A percentile compares a stretch with the other conserved stretches of the same genome.
Conservation (phyloP, 148 eudicot genomes). For the Camellia lanceoleosa region DNA sequence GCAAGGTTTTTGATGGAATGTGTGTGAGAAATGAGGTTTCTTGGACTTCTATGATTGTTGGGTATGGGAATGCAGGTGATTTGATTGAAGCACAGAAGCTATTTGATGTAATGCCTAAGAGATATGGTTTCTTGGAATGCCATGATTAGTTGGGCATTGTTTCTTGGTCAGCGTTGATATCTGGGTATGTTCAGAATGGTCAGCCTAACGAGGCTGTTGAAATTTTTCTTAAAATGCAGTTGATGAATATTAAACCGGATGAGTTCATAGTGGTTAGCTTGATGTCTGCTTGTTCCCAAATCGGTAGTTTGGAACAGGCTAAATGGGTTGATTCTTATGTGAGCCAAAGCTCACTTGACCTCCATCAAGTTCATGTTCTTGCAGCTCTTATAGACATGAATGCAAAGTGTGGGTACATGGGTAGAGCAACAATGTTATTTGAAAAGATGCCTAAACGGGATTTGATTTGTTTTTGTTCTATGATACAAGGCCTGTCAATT, state of each 20-base stretch:
- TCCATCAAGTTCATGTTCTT: slow-evolving; percentile 38
- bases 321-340: slow-evolving; percentile 62
- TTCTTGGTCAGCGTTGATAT: slow-evolving; percentile 65
- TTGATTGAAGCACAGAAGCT: slow-evolving; percentile 38
- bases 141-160: slow-evolving; percentile 42
- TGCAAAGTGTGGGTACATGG: slow-evolving; percentile 69
- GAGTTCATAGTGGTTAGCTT: slow-evolving; percentile 54
- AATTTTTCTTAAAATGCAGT: slow-evolving; percentile 42
- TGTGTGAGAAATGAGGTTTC: slow-evolving; percentile 57
- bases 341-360: slow-evolving; percentile 34
- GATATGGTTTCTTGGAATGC: slow-evolving; percentile 57
- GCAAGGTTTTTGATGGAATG: slow-evolving; percentile 62
- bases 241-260: slow-evolving; percentile 44
- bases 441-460: slow-evolving; percentile 52
- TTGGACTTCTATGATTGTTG: slow-evolving; percentile 62
- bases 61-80: slow-evolving; percentile 41
- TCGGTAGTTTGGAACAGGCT: slow-evolving; percentile 49
- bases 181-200: slow-evolving; percentile 66
- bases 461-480: slow-evolving; percentile 59
- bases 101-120: slow-evolving; percentile 56
- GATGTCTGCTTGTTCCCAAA: slow-evolving; percentile 74
- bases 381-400: slow-evolving; percentile 70
- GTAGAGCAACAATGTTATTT: slow-evolving; percentile 45
- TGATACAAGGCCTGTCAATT: slow-evolving; percentile 62
- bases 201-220: slow-evolving; percentile 48